phyloP scores from a whole-genome alignment of 768 basidiomycete species.

The Sistotremastrum suecicum region DNA sequence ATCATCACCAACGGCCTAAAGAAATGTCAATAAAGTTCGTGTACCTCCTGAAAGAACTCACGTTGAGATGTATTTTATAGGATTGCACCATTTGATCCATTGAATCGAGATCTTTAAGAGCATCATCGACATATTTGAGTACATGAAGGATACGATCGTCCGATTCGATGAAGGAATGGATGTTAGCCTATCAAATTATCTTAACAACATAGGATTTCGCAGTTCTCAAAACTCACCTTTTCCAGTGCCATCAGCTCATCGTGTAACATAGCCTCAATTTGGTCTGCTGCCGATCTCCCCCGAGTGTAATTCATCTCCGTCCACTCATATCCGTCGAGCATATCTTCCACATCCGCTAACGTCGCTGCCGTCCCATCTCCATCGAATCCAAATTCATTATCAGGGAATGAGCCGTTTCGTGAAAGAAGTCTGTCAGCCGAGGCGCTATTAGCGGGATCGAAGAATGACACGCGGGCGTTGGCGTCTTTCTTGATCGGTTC shows the following conservation, averaged over 20 bases:
- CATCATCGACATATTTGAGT: slow-evolving; percentile 79
- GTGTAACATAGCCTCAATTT: slow-evolving; percentile 78
- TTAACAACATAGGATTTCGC: neutral
- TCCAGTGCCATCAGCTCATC: slow-evolving; percentile 90
- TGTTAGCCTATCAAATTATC: slow-evolving; percentile 56
- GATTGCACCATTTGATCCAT: slow-evolving; percentile 84
- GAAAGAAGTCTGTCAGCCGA: slow-evolving; percentile 56
- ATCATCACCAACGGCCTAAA: slow-evolving; percentile 85
- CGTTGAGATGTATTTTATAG: slow-evolving; percentile 95
- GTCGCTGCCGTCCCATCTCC: slow-evolving; percentile 65
- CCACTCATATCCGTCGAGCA: slow-evolving; percentile 99
- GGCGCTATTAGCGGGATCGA: slow-evolving; percentile 67
- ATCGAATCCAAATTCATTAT: slow-evolving; percentile 13
- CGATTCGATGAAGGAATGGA: slow-evolving; percentile 92
- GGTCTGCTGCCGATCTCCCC: slow-evolving; percentile 64
- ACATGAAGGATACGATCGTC: slow-evolving; percentile 85
- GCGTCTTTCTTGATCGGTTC: slow-evolving; percentile 24
- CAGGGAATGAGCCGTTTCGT: slow-evolving; percentile 19
- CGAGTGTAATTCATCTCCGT: slow-evolving; percentile 41
- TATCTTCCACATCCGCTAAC: slow-evolving; percentile 88
- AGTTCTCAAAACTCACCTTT: slow-evolving; percentile 41
- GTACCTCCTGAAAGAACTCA: slow-evolving; percentile 23
- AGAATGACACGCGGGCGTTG: slow-evolving; percentile 68
- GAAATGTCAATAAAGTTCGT: slow-evolving; percentile 5
- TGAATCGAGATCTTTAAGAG: slow-evolving; percentile 73